These are phyloP conservation scores for Penicillium parvum DNA, from an alignment of 495 filamentous ascomycete species.

Conservation along the genomic window DNA sequence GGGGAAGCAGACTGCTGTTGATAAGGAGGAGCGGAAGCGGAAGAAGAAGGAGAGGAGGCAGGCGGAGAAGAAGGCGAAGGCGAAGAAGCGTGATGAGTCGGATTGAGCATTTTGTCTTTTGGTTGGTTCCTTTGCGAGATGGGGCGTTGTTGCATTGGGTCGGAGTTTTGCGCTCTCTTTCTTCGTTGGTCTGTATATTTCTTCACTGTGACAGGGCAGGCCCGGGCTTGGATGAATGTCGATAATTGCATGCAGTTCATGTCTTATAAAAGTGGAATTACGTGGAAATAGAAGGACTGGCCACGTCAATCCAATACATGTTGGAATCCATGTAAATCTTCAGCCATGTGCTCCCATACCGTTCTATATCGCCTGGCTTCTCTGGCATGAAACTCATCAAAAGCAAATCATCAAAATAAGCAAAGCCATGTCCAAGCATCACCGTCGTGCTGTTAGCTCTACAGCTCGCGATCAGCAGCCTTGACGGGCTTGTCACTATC, in stretches of 20 bases:
- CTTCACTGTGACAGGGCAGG: conserved; percentile 5
- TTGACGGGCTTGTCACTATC: conserved; percentile 52
- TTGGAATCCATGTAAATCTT: conserved; percentile 4
- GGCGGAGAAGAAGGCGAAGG: conserved; percentile 42
- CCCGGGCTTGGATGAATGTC: conserved; percentile 5
- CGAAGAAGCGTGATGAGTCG: conserved; percentile 29
- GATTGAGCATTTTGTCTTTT: conserved; percentile 17
- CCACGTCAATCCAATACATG: conserved; percentile 9
- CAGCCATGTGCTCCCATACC: conserved; percentile 3
- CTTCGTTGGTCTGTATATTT: conserved; percentile 7
- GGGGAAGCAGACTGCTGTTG: conserved; percentile 16
- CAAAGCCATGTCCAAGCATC: conserved; percentile 6
- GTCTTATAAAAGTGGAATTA: conserved; percentile 19
- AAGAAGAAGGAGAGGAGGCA: conserved; percentile 48
- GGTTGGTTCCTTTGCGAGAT: conserved; percentile 8
- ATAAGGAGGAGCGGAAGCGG: conserved; percentile 48
- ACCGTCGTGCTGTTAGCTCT: conserved; percentile 8
- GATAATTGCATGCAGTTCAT: conserved; percentile 16
- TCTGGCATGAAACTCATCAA: conserved; percentile 5
- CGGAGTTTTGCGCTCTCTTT: conserved; percentile 19
- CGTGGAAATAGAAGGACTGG: conserved; percentile 7
- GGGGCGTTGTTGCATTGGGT: conserved; percentile 32
- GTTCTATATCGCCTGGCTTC: not conserved
- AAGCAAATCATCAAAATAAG: conserved; percentile 1
- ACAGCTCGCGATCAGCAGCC: conserved; percentile 57